A percentile compares a stretch with the other conserved stretches of the same genome.
phyloP scores from a whole-genome alignment of 2,329 filamentous ascomycete species.

The Penicillium janthinellum region DNA sequence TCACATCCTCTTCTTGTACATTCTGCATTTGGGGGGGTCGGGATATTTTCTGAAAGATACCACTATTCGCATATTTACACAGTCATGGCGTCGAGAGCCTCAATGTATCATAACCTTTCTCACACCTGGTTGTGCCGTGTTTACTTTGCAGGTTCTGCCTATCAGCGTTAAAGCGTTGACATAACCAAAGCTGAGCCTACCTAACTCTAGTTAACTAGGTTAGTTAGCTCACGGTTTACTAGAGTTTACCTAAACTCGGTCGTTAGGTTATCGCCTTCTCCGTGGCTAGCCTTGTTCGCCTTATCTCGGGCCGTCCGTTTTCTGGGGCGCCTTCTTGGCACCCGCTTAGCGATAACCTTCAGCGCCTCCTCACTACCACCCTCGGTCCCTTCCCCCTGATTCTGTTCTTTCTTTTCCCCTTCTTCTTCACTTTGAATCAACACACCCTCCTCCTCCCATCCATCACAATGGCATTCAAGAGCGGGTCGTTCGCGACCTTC shows the following conservation, averaged over 20 bases:
- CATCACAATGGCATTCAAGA: slow-evolving; percentile 40
- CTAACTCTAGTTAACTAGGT: too few relatives aligned
- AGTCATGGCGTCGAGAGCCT: slow-evolving; percentile 19
- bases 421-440: slow-evolving; percentile 1
- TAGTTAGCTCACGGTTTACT: too few relatives aligned
- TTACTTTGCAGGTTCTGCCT: neutral
- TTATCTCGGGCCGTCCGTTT: slow-evolving; percentile 11
- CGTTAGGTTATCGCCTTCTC: neutral
- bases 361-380: neutral
- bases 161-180: slow-evolving; percentile 1
- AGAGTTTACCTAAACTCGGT: neutral
- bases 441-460: neutral
- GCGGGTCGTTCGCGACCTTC: slow-evolving; percentile 85
- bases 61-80: slow-evolving; percentile 29
- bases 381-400: slow-evolving; percentile 11
- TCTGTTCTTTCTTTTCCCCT: slow-evolving; percentile 5
- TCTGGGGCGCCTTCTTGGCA: slow-evolving; percentile 20
- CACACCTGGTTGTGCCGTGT: neutral
- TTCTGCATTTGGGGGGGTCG: slow-evolving; percentile 24
- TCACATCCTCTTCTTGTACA: slow-evolving; percentile 4
- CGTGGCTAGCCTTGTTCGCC: slow-evolving; percentile 14
- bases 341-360: slow-evolving; percentile 22
- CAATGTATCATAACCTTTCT: slow-evolving; percentile 24
- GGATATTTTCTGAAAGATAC: slow-evolving; percentile 37
- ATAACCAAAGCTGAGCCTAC: neutral